A percentile compares a stretch with the other conserved stretches of the same genome.
Conservation (phyloP, 2,329 filamentous ascomycete genomes). For the Alternaria sp. region DNA sequence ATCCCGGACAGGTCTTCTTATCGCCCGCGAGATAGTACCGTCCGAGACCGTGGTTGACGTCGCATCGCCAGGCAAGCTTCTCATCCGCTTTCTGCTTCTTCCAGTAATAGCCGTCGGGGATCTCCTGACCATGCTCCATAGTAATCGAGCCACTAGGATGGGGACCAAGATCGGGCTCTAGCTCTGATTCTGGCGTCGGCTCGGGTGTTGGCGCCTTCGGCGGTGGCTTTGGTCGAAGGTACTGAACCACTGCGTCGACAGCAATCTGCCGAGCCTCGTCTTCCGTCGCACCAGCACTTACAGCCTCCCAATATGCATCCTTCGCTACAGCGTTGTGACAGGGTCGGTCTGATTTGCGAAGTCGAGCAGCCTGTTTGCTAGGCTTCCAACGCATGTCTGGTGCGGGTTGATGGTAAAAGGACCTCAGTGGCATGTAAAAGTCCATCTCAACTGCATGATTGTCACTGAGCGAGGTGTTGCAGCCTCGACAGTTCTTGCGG, state of each 20-base stretch:
- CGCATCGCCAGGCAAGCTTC: conserved; percentile 35
- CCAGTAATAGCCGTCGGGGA: conserved; percentile 28
- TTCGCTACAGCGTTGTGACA: conserved; percentile 37
- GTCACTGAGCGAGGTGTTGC: conserved; percentile 22
- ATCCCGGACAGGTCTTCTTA: conserved; percentile 30
- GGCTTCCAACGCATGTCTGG: conserved; percentile 27
- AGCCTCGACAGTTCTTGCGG: conserved; percentile 30
- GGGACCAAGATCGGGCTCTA: conserved; percentile 24
- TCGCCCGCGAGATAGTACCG: conserved; percentile 40
- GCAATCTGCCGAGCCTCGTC: conserved; percentile 19
- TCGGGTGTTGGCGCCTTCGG: conserved; percentile 16
- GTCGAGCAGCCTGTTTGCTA: conserved; percentile 10
- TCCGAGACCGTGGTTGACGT: conserved; percentile 35
- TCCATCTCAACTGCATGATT: conserved; percentile 27
- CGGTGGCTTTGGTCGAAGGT: conserved; percentile 15
- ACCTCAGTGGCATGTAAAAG: conserved; percentile 32
- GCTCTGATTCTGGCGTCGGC: conserved; percentile 18
- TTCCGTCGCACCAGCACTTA: conserved; percentile 8
- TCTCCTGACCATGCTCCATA: conserved; percentile 35
- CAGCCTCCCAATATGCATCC: conserved; percentile 29
- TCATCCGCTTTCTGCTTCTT: conserved; percentile 12
- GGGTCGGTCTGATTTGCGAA: conserved; percentile 2
- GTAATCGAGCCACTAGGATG: conserved; percentile 33
- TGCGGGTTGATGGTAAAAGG: conserved; percentile 21
- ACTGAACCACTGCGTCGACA: conserved; percentile 17